phyloP scores from a whole-genome alignment of 1,284 basidiomycete genomes.

The Trichosporon faecale region DNA sequence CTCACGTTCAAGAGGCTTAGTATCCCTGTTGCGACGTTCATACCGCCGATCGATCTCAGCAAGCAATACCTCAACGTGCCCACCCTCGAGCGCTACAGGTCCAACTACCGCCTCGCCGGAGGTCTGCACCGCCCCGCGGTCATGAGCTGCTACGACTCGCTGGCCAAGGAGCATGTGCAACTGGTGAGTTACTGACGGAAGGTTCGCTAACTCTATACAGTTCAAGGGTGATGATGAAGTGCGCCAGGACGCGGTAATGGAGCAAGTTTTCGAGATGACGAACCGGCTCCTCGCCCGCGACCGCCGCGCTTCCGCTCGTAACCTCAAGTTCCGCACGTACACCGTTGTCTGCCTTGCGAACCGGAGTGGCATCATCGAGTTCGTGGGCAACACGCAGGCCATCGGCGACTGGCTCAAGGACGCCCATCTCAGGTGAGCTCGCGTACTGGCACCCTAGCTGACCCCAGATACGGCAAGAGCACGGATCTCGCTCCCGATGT shows the following conservation, averaged over 20 bases:
- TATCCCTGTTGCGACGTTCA: slow-evolving; percentile 76
- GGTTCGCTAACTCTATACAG: slow-evolving; percentile 53
- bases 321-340: slow-evolving; percentile 76
- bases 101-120: slow-evolving; percentile 65
- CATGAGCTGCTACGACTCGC: slow-evolving; percentile 64
- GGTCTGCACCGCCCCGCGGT: slow-evolving; percentile 85
- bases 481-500: slow-evolving; percentile 28
- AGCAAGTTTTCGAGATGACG: slow-evolving; percentile 90
- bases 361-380: slow-evolving; percentile 84
- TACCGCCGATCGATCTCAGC: slow-evolving; percentile 69
- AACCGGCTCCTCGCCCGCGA: slow-evolving; percentile 75
- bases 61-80: slow-evolving; percentile 65
- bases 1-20: slow-evolving; percentile 47
- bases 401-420: slow-evolving; percentile 62
- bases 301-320: slow-evolving; percentile 68
- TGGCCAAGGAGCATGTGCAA: slow-evolving; percentile 71
- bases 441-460: background rate
- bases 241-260: slow-evolving; percentile 97
- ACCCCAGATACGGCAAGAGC: slow-evolving; percentile 31
- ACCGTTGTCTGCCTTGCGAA: slow-evolving; percentile 80
- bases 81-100: slow-evolving; percentile 65
- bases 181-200: slow-evolving; percentile 59
- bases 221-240: slow-evolving; percentile 93
- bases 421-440: slow-evolving; percentile 62
- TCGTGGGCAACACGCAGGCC: slow-evolving; percentile 75